Base-by-base conservation (phyloP, 305 asterid genomes). In the Plantago lanceolata region DNA sequence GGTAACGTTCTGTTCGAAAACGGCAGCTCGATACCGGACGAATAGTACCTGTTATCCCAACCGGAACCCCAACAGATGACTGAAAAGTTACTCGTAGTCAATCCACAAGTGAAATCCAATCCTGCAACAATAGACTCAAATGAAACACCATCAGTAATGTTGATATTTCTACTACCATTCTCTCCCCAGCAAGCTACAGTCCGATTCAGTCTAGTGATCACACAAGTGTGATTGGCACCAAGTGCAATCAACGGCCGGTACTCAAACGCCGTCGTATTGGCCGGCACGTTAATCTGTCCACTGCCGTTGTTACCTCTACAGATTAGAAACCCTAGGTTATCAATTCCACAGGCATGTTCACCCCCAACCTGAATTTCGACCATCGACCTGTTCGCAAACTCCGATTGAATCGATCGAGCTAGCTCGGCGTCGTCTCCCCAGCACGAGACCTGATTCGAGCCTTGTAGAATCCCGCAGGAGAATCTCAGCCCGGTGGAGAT, bases 51-150 rank as follows among this genome's bases (percentile, higher is more conserved):
- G 51, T 55, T 66, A 51, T 76, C 68, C 87, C 89, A 93, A 13
- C 94, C 95, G n/a, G 82, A 79, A 0, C 99, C 99, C 99, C 97
- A 93, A 70, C 99, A 93, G 48, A 90, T 69, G 11, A 90, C 86
- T 0, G 93, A 82, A 55, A 90, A 85, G 78, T 93, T 85, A 65
- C 82, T 75, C 0, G 90, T 78, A 11, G 75, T 79, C 69, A 90
- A 75, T 37, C 99, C 96, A 52, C 99, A 93, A 14, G 96, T 82
- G 74, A 85, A 87, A 75, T 87, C 73, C 50, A 79, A 49, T 0
- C 97, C 97, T 20, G 96, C 85, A 60, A 80, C 97, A 31, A 90
- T 82, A 19, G 83, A 78, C 68, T 89, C 99, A 63, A 93, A 93
- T 0, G 90, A 79, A 59, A 79, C 62, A 52, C 37, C 71, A 16